These are phyloP conservation scores for Lasiosphaeria ovina DNA, from an alignment of 495 filamentous ascomycete genomes.

Conservation along the genomic window DNA sequence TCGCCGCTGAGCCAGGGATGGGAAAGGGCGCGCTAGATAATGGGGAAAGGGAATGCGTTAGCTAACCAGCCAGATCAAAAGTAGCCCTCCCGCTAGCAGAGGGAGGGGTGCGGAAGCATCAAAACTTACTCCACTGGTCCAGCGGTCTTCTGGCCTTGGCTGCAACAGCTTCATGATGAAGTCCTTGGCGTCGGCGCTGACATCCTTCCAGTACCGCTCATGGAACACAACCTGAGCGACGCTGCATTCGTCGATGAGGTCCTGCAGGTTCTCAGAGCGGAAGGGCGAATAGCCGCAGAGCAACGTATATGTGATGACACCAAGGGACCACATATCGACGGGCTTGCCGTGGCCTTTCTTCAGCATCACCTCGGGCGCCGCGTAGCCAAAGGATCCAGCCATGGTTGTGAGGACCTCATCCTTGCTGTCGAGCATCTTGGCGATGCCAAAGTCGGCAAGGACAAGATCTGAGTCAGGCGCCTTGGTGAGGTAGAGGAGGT, in stretches of 20 bases:
- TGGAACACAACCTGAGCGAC: constrained; percentile 92
- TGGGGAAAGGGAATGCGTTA: not conserved
- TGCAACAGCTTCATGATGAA: constrained; percentile 86
- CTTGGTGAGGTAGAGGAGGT: constrained; percentile 87
- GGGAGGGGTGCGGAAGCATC: not conserved
- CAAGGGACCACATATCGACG: constrained; percentile 99
- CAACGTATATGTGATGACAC: constrained; percentile 98
- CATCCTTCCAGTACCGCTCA: constrained; percentile 97
- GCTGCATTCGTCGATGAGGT: constrained; percentile 94
- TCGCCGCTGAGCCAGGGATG: constrained; percentile 90
- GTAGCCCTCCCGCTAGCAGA: not conserved
- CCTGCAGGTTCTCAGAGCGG: constrained; percentile 87
- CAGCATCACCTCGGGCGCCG: constrained; percentile 96
- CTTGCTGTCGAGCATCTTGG: constrained; percentile 92
- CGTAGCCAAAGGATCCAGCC: constrained; percentile 98
- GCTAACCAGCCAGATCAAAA: constrained; percentile 15
- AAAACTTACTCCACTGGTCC: constrained; percentile 66
- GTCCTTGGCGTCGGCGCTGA: constrained; percentile 91
- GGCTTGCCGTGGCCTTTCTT: constrained; percentile 97
- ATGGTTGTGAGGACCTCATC: constrained; percentile 94
- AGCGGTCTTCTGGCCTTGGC: constrained; percentile 71
- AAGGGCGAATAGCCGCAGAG: constrained; percentile 99
- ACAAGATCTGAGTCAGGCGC: constrained; percentile 78
- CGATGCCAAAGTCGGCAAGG: constrained; percentile 96
- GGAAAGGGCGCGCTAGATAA: constrained; percentile 65